Conservation (phyloP, 495 filamentous ascomycete species). For the Umbilicaria muhlenbergii region DNA sequence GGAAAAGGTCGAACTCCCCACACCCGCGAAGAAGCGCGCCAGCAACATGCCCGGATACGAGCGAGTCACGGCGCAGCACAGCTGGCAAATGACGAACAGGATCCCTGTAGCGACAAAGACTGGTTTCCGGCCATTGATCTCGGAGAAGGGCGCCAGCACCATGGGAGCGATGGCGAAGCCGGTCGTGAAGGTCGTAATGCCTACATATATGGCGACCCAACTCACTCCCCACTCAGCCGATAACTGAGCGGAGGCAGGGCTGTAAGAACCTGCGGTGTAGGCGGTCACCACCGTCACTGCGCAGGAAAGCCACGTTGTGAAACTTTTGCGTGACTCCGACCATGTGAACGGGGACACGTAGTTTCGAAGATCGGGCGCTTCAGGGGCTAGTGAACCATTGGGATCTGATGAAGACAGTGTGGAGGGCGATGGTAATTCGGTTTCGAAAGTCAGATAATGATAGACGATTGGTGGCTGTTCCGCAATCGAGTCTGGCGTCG, state of each 20-base stretch:
- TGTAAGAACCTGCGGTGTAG: constrained; percentile 71
- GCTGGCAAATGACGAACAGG: constrained; percentile 51
- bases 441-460: constrained; percentile 62
- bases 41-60: constrained; percentile 59
- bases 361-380: constrained; percentile 45
- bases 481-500: background rate
- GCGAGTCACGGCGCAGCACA: constrained; percentile 61
- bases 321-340: constrained; percentile 48
- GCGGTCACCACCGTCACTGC: constrained; percentile 62
- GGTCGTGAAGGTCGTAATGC: constrained; percentile 67
- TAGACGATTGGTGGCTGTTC: constrained; percentile 32
- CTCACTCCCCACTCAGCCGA: constrained; percentile 45
- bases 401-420: constrained; percentile 21
- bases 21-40: constrained; percentile 61
- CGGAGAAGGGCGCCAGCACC: constrained; percentile 79
- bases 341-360: constrained; percentile 63
- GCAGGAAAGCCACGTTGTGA: constrained; percentile 63
- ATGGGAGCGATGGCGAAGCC: constrained; percentile 83
- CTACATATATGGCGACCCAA: constrained; percentile 48
- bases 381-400: constrained; percentile 28
- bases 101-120: constrained; percentile 64
- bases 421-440: constrained; percentile 42
- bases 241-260: constrained; percentile 48
- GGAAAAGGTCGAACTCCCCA: constrained; percentile 64
- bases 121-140: constrained; percentile 70